Evolutionary conservation across 306 rosid species (phyloP).

Genomic region (Malus asiatica): DNA sequence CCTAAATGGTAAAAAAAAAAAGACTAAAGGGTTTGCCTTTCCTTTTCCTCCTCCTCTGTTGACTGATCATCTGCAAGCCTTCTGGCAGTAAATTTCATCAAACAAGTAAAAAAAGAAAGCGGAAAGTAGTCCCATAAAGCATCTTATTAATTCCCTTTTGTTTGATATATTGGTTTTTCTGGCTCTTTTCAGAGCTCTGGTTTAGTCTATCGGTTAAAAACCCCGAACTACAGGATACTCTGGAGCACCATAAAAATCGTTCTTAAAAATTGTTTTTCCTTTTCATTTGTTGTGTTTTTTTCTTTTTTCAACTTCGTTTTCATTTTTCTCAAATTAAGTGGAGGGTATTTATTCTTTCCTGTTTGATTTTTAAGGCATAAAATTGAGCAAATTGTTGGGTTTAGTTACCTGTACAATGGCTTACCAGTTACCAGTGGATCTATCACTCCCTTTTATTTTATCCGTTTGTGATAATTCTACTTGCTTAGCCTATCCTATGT

Average conservation of each 20-base stretch:
- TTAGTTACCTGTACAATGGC: not conserved
- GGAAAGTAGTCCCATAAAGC: slow-evolving; percentile 16
- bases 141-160: slow-evolving; percentile 7
- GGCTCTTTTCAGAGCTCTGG: slow-evolving; percentile 5
- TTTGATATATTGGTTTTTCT: slow-evolving; percentile 8
- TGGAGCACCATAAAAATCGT: not conserved
- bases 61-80: slow-evolving; percentile 20
- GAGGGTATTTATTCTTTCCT: not conserved
- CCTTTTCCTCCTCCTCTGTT: slow-evolving; percentile 30
- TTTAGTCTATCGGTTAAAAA: not conserved
- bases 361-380: not conserved
- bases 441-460: slow-evolving; percentile 2
- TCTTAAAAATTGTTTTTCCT: not conserved
- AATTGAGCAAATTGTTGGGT: not conserved
- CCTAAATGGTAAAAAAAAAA: slow-evolving; percentile 6
- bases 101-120: slow-evolving; percentile 12
- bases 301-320: not conserved
- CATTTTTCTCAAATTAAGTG: not conserved
- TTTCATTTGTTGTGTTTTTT: not conserved
- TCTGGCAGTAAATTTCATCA: slow-evolving; percentile 24
- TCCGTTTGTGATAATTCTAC: slow-evolving; percentile 1
- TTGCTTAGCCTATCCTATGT: slow-evolving; percentile 2
- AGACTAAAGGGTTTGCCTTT: slow-evolving; percentile 19
- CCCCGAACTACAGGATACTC: not conserved
- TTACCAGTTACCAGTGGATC: slow-evolving; percentile 4